Evolutionary conservation across 768 basidiomycete species (phyloP).

Genomic region (Lactifluus pinguis): DNA sequence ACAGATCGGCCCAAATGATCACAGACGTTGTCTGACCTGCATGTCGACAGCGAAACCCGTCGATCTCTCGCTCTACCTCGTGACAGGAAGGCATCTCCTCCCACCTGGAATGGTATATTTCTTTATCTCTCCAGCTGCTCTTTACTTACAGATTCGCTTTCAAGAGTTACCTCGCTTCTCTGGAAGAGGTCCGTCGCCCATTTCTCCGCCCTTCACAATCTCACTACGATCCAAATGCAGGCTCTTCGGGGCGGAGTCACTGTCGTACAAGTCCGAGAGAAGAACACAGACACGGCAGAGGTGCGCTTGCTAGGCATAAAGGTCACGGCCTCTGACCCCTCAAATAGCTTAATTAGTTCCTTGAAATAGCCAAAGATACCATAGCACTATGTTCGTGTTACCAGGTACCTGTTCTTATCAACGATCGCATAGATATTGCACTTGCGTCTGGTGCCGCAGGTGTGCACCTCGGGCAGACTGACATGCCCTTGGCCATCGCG

Average conservation of each 20-base stretch:
- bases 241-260: constrained; percentile 82
- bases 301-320: constrained; percentile 32
- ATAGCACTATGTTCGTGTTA: constrained; percentile 69
- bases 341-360: constrained; percentile 42
- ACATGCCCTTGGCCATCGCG: constrained; percentile 64
- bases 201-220: background rate
- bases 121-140: background rate
- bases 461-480: constrained; percentile 84
- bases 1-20: background rate
- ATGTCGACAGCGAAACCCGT: background rate
- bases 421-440: constrained; percentile 82
- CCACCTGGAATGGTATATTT: constrained; percentile 60
- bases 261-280: constrained; percentile 85
- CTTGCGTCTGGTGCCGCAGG: constrained; percentile 69
- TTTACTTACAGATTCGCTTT: background rate
- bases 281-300: constrained; percentile 70
- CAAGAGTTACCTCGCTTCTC: constrained; percentile 5
- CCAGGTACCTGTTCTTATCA: constrained; percentile 77
- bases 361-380: constrained; percentile 58
- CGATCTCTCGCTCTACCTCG: constrained; percentile 76
- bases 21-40: background rate
- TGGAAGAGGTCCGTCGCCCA: constrained; percentile 9
- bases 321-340: background rate
- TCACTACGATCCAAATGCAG: constrained; percentile 29
- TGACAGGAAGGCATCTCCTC: constrained; percentile 72